phyloP scores from a whole-genome alignment of 495 filamentous ascomycete species.

The Trichoderma erinaceum region DNA sequence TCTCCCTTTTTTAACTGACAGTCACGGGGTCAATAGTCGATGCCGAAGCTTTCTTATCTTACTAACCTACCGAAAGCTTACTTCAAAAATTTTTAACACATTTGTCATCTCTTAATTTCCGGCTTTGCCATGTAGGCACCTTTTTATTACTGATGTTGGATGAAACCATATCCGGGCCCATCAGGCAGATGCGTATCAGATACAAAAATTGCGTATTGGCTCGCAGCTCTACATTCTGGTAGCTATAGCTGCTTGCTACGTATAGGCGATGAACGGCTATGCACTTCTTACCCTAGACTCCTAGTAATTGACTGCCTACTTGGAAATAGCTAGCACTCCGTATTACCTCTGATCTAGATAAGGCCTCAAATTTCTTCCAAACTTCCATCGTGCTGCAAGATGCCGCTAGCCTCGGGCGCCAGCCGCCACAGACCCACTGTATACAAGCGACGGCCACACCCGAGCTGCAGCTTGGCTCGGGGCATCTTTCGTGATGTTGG shows the following conservation, averaged over 20 bases:
- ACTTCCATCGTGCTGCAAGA: background rate
- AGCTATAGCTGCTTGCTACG: no score
- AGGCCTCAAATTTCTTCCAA: background rate
- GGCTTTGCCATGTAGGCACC: background rate
- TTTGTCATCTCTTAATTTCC: conserved; percentile 1
- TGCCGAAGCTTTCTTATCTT: background rate
- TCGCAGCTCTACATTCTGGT: no score
- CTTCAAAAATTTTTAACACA: background rate
- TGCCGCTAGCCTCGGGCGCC: conserved; percentile 10
- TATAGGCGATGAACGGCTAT: no score
- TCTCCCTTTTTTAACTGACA: background rate
- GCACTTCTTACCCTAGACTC: no score
- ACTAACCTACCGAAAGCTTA: background rate
- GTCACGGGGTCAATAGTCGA: conserved; percentile 1
- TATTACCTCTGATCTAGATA: background rate
- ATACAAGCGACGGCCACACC: conserved; percentile 1
- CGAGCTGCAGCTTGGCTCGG: conserved; percentile 3
- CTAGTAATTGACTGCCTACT: no score
- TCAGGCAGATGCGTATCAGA: no score
- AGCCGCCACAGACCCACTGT: conserved; percentile 4
- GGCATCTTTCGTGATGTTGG: background rate
- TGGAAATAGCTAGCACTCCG: no score
- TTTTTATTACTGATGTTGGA: no score
- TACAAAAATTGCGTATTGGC: no score
- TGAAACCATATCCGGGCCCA: no score